These are phyloP conservation scores for Ceriops zippeliana DNA, from an alignment of 345 rosid species.

Conservation along the genomic window DNA sequence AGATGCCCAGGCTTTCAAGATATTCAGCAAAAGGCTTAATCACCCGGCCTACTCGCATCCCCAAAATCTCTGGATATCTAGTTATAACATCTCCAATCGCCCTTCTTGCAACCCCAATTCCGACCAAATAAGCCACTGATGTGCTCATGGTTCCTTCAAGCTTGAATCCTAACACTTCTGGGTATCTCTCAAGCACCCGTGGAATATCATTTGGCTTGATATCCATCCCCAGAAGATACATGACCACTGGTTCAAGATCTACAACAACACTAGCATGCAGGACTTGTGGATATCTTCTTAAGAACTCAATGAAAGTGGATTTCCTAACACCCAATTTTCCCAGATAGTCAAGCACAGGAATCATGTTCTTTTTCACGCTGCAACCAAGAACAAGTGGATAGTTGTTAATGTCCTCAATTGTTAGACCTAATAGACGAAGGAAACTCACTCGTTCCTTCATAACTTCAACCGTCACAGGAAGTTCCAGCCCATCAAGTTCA, in stretches of 20 bases:
- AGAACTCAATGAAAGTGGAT: conserved; percentile 65
- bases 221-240: conserved; percentile 89
- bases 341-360: conserved; percentile 86
- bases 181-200: conserved; percentile 84
- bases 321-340: conserved; percentile 91
- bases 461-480: conserved; percentile 78
- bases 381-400: conserved; percentile 95
- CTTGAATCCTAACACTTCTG: conserved; percentile 86
- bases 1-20: conserved; percentile 69
- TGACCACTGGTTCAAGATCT: conserved; percentile 88
- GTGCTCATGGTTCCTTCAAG: conserved; percentile 98
- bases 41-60: conserved; percentile 84
- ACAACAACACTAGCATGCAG: conserved; percentile 85
- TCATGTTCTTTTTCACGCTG: conserved; percentile 95
- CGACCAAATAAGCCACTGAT: conserved; percentile 82
- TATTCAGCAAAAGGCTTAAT: conserved; percentile 86
- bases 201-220: conserved; percentile 72
- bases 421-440: conserved; percentile 70
- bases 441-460: conserved; percentile 84
- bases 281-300: conserved; percentile 84
- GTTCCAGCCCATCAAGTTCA: conserved; percentile 81
- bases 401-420: conserved; percentile 73
- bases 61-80: conserved; percentile 74
- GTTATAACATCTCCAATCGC: conserved; percentile 79
- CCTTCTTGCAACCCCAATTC: conserved; percentile 87